phyloP scores from a whole-genome alignment of 345 rosid genomes.

The Erodium maritimum region DNA sequence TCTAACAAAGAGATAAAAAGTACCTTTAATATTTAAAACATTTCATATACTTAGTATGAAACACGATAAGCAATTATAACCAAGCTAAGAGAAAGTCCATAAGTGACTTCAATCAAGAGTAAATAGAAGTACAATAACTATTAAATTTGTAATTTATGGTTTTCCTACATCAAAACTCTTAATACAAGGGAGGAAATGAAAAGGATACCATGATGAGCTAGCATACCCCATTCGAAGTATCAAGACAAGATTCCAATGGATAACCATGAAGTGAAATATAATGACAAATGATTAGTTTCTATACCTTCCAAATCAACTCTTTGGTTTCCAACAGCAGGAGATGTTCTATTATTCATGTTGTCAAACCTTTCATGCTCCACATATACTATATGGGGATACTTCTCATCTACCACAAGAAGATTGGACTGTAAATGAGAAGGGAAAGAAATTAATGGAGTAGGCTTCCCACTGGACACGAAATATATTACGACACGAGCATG shows the following conservation, averaged over 20 bases:
- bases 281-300: constrained; percentile 8
- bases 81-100: too few relatives aligned
- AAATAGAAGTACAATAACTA: too few relatives aligned
- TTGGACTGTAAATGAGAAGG: constrained; percentile 42
- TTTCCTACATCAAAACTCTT: too few relatives aligned
- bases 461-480: background rate
- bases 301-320: constrained; percentile 68
- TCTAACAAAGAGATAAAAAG: too few relatives aligned
- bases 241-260: background rate
- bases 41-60: too few relatives aligned
- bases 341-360: constrained; percentile 12
- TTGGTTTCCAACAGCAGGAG: constrained; percentile 25
- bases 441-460: constrained; percentile 3
- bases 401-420: constrained; percentile 47
- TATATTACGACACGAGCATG: constrained; percentile 1
- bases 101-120: too few relatives aligned
- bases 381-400: constrained; percentile 71
- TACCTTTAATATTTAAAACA: too few relatives aligned
- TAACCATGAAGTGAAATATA: background rate
- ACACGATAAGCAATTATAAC: too few relatives aligned
- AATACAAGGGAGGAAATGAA: too few relatives aligned
- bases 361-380: constrained; percentile 28
- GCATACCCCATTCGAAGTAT: too few relatives aligned
- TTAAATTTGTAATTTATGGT: too few relatives aligned
- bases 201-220: background rate